Percentiles rank a stretch among this genome's conserved stretches.
Evolutionary conservation across 2,329 filamentous ascomycete genomes (phyloP).

Genomic region (Aureobasidium sp.): DNA sequence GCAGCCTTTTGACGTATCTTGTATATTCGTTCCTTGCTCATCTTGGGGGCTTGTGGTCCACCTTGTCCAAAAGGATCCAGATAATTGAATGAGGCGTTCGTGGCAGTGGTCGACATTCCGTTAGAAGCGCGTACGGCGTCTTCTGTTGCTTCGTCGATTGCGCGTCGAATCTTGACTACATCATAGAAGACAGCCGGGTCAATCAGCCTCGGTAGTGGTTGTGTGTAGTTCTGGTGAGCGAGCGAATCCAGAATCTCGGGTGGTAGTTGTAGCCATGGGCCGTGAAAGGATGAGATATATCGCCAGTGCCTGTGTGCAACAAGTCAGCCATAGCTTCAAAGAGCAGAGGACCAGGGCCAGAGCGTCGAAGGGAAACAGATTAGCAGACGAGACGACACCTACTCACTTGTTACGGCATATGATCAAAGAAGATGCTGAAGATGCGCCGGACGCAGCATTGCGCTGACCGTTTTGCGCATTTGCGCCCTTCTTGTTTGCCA

Average conservation of each 20-base stretch:
- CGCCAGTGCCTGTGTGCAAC: conserved; percentile 62
- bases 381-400: conserved; percentile 10
- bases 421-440: conserved; percentile 44
- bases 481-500: conserved; percentile 26
- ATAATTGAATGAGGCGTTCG: conserved; percentile 49
- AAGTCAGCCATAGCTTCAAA: background rate
- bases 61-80: conserved; percentile 40
- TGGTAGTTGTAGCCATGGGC: conserved; percentile 73
- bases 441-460: conserved; percentile 16
- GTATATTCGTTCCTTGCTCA: conserved; percentile 69
- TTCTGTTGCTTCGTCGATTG: conserved; percentile 72
- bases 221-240: conserved; percentile 70
- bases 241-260: conserved; percentile 71
- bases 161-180: conserved; percentile 69
- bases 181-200: conserved; percentile 78
- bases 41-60: conserved; percentile 46
- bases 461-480: conserved; percentile 16
- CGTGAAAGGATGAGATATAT: conserved; percentile 76
- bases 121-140: conserved; percentile 70
- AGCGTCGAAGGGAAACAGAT: background rate
- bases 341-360: background rate
- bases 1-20: conserved; percentile 74
- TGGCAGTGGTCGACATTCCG: conserved; percentile 57
- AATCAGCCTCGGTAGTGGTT: conserved; percentile 65
- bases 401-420: conserved; percentile 63